Evolutionary conservation across 2,329 filamentous ascomycete genomes (phyloP).

Genomic region (Graphiopsis chlorocephala): DNA sequence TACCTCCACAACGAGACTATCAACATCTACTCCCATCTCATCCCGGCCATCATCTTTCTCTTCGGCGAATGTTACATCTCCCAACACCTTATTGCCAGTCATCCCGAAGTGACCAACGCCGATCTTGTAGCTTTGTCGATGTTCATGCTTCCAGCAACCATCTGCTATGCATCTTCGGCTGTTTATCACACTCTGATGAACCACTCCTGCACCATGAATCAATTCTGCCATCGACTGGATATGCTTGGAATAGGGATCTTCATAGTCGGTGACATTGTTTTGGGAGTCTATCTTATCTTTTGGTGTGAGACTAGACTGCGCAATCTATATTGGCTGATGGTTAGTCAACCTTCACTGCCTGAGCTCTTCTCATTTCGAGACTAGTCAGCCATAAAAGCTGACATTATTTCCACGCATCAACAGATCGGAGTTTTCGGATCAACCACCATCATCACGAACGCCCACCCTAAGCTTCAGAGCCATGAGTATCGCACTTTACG

Average conservation of each 20-base stretch:
- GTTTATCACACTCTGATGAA: constrained; percentile 32
- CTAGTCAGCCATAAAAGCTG: too few species aligned
- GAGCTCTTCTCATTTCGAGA: too few species aligned
- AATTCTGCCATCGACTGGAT: constrained; percentile 27
- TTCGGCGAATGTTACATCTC: constrained; percentile 22
- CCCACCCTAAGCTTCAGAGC: constrained; percentile 21
- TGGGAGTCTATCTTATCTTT: not conserved
- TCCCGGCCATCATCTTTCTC: constrained; percentile 19
- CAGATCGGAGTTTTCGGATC: not conserved
- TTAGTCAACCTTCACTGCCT: not conserved
- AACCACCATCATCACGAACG: not conserved
- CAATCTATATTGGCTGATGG: not conserved
- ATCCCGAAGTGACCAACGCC: constrained; percentile 16
- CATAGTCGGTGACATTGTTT: not conserved
- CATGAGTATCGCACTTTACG: constrained; percentile 30
- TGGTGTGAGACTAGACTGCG: not conserved
- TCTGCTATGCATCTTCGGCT: constrained; percentile 23
- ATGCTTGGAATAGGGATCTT: constrained; percentile 5
- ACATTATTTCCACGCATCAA: too few species aligned
- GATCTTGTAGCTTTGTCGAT: constrained; percentile 26
- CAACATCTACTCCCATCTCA: constrained; percentile 28
- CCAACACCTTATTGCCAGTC: constrained; percentile 19
- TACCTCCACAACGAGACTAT: constrained; percentile 27
- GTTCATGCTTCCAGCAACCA: constrained; percentile 22
- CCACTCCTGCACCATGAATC: constrained; percentile 27